phyloP scores from a whole-genome alignment of 768 basidiomycete genomes.

The Naganishia vaughanmartiniae region DNA sequence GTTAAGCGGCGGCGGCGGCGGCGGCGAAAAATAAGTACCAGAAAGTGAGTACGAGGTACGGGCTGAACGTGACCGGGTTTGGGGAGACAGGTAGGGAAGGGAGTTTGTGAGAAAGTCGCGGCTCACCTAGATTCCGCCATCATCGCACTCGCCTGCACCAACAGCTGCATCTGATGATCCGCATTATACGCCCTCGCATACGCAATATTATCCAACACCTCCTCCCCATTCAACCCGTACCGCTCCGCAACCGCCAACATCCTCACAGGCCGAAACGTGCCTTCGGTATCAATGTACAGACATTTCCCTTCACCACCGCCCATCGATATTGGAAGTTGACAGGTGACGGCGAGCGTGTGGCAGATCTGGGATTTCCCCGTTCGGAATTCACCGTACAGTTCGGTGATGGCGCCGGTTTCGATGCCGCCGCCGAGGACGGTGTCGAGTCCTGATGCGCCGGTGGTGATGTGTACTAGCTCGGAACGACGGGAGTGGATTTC shows the following conservation, averaged over 20 bases:
- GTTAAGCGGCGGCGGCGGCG: background rate
- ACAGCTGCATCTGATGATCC: slow-evolving; percentile 86
- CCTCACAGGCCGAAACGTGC: slow-evolving; percentile 95
- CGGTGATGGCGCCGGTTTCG: slow-evolving; percentile 97
- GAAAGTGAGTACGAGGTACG: too few relatives aligned
- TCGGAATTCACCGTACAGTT: slow-evolving; percentile 96
- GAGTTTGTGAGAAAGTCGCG: too few relatives aligned
- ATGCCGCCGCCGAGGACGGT: slow-evolving; percentile 94
- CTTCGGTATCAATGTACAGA: slow-evolving; percentile 97
- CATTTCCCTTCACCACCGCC: slow-evolving; percentile 99
- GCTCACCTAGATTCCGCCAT: slow-evolving; percentile 94
- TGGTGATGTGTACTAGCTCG: slow-evolving; percentile 93
- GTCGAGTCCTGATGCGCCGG: slow-evolving; percentile 93
- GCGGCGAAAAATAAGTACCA: too few relatives aligned
- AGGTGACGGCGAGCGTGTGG: slow-evolving; percentile 96
- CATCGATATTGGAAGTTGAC: slow-evolving; percentile 87
- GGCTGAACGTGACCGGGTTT: too few relatives aligned
- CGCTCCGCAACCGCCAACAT: slow-evolving; percentile 91
- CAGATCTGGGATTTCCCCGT: slow-evolving; percentile 98
- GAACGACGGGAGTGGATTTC: slow-evolving; percentile 92
- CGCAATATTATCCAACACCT: slow-evolving; percentile 96
- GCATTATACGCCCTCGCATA: slow-evolving; percentile 98
- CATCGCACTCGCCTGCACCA: slow-evolving; percentile 90
- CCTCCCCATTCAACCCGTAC: slow-evolving; percentile 94
- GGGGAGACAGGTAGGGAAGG: too few relatives aligned